These are phyloP conservation scores for Trichoderma sp. DNA, from an alignment of 2,329 filamentous ascomycete genomes.

Conservation along the genomic window DNA sequence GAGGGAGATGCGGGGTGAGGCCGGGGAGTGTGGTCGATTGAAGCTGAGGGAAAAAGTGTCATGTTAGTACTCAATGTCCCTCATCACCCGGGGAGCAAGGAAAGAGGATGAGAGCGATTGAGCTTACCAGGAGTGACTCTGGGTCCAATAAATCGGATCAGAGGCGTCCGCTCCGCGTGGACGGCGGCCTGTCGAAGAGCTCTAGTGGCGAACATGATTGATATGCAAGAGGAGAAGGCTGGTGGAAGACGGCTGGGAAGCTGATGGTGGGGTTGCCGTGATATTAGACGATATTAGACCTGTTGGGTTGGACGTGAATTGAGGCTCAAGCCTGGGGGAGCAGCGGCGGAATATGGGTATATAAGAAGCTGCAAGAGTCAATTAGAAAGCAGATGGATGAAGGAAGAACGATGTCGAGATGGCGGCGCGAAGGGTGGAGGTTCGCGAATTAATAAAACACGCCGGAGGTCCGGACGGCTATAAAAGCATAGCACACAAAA, in stretches of 20 bases:
- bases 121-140: conserved; percentile 52
- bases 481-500: neutral
- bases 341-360: neutral
- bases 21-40: conserved; percentile 68
- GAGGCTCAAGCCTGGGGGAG: neutral
- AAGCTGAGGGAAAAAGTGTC: conserved; percentile 40
- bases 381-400: neutral
- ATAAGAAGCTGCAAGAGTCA: neutral
- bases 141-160: conserved; percentile 62
- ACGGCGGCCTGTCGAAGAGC: conserved; percentile 57
- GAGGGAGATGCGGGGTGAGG: conserved; percentile 70
- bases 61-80: conserved; percentile 23
- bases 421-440: conserved; percentile 9
- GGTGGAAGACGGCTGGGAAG: neutral
- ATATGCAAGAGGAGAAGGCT: conserved; percentile 14
- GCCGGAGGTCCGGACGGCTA: conserved; percentile 12
- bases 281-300: neutral
- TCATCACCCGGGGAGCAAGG: neutral
- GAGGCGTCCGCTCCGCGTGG: conserved; percentile 57
- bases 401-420: neutral
- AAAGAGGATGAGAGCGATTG: neutral
- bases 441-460: conserved; percentile 14
- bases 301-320: neutral
- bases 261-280: neutral
- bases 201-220: conserved; percentile 53